Conservation (phyloP, 495 filamentous ascomycete genomes). For the Talaromyces adpressus region DNA sequence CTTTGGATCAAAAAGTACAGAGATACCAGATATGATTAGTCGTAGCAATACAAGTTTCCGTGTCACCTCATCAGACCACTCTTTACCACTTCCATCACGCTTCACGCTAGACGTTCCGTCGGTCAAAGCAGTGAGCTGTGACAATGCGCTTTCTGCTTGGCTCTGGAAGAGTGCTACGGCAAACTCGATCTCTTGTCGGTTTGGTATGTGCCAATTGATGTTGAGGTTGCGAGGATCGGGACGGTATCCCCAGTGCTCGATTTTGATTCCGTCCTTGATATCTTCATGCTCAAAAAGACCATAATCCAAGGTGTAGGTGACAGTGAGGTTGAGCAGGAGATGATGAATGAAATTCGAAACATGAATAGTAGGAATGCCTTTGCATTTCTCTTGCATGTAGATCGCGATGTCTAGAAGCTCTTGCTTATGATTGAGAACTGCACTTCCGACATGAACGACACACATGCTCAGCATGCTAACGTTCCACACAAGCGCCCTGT, state of each 20-base stretch:
- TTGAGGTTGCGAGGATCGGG: constrained; percentile 65
- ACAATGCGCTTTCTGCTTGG: constrained; percentile 61
- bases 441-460: constrained; percentile 88
- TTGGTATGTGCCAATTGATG: constrained; percentile 87
- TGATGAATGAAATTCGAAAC: constrained; percentile 98
- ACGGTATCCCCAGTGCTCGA: constrained; percentile 71
- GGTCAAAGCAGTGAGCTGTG: constrained; percentile 65
- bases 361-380: constrained; percentile 88
- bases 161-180: constrained; percentile 81
- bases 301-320: constrained; percentile 87
- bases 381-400: constrained; percentile 93
- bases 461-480: constrained; percentile 98
- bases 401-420: constrained; percentile 86
- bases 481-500: constrained; percentile 92
- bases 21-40: constrained; percentile 79
- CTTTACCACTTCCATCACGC: constrained; percentile 89
- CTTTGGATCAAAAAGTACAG: constrained; percentile 78
- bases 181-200: constrained; percentile 71
- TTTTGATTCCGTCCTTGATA: constrained; percentile 46
- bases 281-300: constrained; percentile 70
- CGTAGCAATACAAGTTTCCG: constrained; percentile 80
- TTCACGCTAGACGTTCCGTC: constrained; percentile 78
- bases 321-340: constrained; percentile 91
- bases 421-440: constrained; percentile 77
- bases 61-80: constrained; percentile 96